These are phyloP conservation scores for Hypholoma fasciculare DNA, from an alignment of 768 basidiomycete genomes.

Conservation along the genomic window DNA sequence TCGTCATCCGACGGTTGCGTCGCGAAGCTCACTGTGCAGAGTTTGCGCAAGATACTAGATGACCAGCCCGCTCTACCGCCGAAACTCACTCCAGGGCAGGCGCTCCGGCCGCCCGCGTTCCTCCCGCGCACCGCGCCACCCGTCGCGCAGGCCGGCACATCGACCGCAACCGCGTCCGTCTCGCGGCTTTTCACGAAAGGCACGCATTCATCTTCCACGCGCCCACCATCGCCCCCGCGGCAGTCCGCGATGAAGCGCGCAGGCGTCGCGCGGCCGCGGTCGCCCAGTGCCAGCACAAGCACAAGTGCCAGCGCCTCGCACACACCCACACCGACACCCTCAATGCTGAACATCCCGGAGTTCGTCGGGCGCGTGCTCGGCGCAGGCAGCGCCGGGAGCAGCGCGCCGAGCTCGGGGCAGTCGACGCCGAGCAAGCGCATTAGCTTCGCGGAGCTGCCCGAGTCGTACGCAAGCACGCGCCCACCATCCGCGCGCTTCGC, in stretches of 20 bases:
- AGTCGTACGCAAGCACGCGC: slow-evolving; percentile 51
- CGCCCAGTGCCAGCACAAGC: slow-evolving; percentile 8
- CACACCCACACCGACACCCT: slow-evolving; percentile 9
- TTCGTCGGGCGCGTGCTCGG: slow-evolving; percentile 26
- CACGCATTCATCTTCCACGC: slow-evolving; percentile 58
- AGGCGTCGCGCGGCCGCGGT: slow-evolving; percentile 8
- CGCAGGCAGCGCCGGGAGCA: slow-evolving; percentile 14
- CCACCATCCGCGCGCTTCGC: slow-evolving; percentile 31
- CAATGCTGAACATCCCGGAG: slow-evolving; percentile 26
- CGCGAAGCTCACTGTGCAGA: slow-evolving; percentile 64
- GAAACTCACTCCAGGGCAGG: slow-evolving; percentile 12
- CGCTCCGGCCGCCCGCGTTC: slow-evolving; percentile 33
- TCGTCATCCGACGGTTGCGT: slow-evolving; percentile 54
- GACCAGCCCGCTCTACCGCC: slow-evolving; percentile 39
- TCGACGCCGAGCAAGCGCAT: slow-evolving; percentile 69
- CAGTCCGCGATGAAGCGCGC: slow-evolving; percentile 42
- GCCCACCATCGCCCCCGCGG: slow-evolving; percentile 59
- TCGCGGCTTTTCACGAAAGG: slow-evolving; percentile 74
- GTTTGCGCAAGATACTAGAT: slow-evolving; percentile 70
- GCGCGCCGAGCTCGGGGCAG: slow-evolving; percentile 46
- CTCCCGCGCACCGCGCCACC: slow-evolving; percentile 54
- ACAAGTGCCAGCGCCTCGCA: background rate
- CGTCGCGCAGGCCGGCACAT: slow-evolving; percentile 55
- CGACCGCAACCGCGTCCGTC: slow-evolving; percentile 75
- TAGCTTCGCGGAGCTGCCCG: slow-evolving; percentile 74